Base-by-base conservation (phyloP, 202 grass and related monocot genomes). In the Elaeis oleifera region DNA sequence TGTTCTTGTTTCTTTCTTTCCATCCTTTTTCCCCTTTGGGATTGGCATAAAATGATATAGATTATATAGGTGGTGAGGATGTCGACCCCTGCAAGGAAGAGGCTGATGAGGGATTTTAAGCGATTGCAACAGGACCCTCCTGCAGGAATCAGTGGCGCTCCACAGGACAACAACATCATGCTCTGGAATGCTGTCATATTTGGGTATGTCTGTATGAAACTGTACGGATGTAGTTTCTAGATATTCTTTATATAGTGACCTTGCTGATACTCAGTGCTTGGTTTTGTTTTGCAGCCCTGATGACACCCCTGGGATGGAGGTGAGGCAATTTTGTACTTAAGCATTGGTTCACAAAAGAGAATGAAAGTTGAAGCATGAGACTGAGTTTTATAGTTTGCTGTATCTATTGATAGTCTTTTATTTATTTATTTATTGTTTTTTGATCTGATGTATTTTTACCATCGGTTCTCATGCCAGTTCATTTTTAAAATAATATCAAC, bases 71-170 rank as follows among this genome's bases (percentile, higher is more conserved):
- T 44, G 36, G 26, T 61, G 59, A 75, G 49, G 67, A 94, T 94
- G 89, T 94, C 84, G 23, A 94, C 89, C 1, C 84, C 89, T 20
- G 57, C 89, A 18, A 94, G 89, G 78, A 94, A 94, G 74, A 74
- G 89, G 61, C 11, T 94, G 84, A 94, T 94, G 89, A 87, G 84
- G 65, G 89, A 94, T 77, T 94, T 94, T 74, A 94, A 94, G 76
- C 67, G 89, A 23, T 17, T 94, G 75, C 86, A 87, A 84, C 89
- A 88, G 84, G 89, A 94, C 50, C 89, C 89, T 70, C 89, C 89
- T 8, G 89, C 84, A 0, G 89, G 89, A 48, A 94, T 94, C 78
- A 94, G 89, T 54, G 89, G 89, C 9, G 84, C 89, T 56, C 89
- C 89, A 28, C 89, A 94, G 58, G 89, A 94, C 55, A 86, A 80